A percentile compares a stretch with the other conserved stretches of the same genome.
These are phyloP conservation scores for Termitomyces eurrhizus DNA, from an alignment of 768 basidiomycete genomes.

Conservation along the genomic window DNA sequence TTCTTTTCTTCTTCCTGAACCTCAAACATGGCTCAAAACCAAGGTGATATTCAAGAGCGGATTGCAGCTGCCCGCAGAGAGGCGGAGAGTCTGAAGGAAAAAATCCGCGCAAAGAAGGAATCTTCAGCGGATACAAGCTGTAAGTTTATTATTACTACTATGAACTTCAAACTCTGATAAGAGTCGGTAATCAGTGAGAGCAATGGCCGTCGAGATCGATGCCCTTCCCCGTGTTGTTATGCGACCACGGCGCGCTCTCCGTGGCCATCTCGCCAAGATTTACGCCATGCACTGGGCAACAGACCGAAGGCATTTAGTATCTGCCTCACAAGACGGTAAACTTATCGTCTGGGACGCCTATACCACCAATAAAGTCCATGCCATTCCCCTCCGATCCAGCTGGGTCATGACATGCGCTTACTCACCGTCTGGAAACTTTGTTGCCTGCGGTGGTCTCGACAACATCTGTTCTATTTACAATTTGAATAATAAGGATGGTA, in stretches of 20 bases:
- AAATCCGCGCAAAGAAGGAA: conserved; percentile 94
- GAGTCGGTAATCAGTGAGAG: conserved; percentile 62
- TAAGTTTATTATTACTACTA: conserved; percentile 41
- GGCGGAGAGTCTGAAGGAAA: conserved; percentile 96
- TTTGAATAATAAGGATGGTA: conserved; percentile 77
- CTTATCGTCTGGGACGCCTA: conserved; percentile 99
- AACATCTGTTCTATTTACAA: conserved; percentile 99
- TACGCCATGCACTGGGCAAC: conserved; percentile 99
- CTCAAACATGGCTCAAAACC: conserved; percentile 67
- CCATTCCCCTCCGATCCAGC: conserved; percentile 94
- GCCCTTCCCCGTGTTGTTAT: conserved; percentile 95
- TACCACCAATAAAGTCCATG: conserved; percentile 99
- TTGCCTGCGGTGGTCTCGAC: conserved; percentile 98
- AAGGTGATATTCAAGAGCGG: conserved; percentile 83
- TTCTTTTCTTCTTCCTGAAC: neutral
- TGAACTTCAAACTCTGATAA: conserved; percentile 15
- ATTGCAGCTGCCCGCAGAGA: conserved; percentile 97
- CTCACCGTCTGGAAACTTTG: conserved; percentile 94
- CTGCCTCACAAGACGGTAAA: conserved; percentile 99
- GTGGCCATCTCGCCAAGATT: conserved; percentile 98
- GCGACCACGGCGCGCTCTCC: conserved; percentile 91
- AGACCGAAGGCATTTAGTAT: conserved; percentile 95
- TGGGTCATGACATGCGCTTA: conserved; percentile 99
- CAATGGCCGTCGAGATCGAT: conserved; percentile 98
- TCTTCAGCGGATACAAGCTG: conserved; percentile 97